These are phyloP conservation scores for Rhododendron simsii DNA, from an alignment of 148 eudicot genomes.

Conservation along the genomic window DNA sequence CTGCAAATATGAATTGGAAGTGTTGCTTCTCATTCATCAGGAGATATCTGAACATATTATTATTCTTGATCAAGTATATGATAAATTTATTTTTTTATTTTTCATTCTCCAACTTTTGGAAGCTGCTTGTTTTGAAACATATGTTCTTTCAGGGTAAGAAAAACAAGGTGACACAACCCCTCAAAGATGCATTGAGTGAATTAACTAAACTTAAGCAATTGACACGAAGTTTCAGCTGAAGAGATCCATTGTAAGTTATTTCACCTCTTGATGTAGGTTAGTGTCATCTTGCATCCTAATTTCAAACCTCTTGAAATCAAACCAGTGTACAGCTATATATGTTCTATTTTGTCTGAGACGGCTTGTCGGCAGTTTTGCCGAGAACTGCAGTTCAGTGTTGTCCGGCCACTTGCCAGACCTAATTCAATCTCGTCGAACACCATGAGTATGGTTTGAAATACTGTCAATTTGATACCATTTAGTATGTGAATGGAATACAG, in stretches of 20 bases:
- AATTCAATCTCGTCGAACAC: background rate
- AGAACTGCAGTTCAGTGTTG: background rate
- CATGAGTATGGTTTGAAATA: background rate
- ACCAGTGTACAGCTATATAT: background rate
- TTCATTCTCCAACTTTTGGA: background rate
- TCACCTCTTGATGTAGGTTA: background rate
- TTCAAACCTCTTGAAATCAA: background rate
- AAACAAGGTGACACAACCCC: conserved; percentile 43
- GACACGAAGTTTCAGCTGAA: conserved; percentile 15
- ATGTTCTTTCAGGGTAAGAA: conserved; percentile 43
- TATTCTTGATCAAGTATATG: background rate
- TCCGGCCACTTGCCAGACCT: background rate
- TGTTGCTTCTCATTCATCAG: background rate
- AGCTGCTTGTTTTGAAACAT: conserved; percentile 1
- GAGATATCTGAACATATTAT: background rate
- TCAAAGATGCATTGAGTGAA: conserved; percentile 46
- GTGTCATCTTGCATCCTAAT: background rate
- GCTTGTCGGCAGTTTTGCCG: background rate
- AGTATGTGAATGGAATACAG: background rate
- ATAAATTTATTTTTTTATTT: background rate
- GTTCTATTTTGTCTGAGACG: background rate
- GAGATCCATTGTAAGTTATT: conserved; percentile 5
- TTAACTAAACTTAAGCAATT: conserved; percentile 37
- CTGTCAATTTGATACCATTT: background rate
- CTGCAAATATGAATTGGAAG: background rate